Base-by-base conservation (phyloP, 1,284 basidiomycete genomes). In the Apiotrichum gamsii region DNA sequence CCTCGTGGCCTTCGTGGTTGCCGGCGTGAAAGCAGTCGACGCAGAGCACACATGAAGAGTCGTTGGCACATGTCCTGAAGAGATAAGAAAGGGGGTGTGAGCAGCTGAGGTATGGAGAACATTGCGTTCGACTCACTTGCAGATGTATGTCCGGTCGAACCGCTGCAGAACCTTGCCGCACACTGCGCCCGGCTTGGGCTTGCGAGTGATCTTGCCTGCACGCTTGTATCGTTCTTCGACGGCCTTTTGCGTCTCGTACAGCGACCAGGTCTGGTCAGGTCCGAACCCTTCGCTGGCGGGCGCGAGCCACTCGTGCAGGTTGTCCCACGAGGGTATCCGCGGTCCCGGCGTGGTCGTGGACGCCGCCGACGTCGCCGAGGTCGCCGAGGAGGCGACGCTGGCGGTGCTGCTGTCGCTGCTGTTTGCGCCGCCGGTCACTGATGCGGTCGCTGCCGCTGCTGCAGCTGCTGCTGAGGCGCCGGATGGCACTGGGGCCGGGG, bases 31-130 rank as follows among this genome's bases (percentile, higher is more conserved):
- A 96, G 70, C 91, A 95, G 39, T 80, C 79, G 3, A 86, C 78
- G 62, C 91, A 95, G 30, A 95, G 76, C 2, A 94, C 87, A 57
- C 86, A 90, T 53, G 85, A 87, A 49, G 90, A 83, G 59, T 94
- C 87, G 49, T 87, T 74, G 1, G 86, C 83, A 68, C 91, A 95
- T 57, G 94, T 90, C 70, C 90, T 91, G 16, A 20, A 16, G 23
- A 6, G 19, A 15, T 49, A 14, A 6, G n/a, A n/a, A n/a, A n/a
- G n/a, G n/a, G n/a, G n/a, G 19, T 25, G 35, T 44, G n/a, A n/a
- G n/a, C 15, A 42, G 41, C 20, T 14, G n/a, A n/a, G n/a, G n/a
- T n/a, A n/a, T n/a, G n/a, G 15, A 25, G n/a, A 11, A 10, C 18
- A 20, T 33, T n/a, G 16, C 6, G 15, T 3, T n/a, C 23, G n/a